Conservation (phyloP, 345 rosid genomes). For the Mallotus nudiflorus region DNA sequence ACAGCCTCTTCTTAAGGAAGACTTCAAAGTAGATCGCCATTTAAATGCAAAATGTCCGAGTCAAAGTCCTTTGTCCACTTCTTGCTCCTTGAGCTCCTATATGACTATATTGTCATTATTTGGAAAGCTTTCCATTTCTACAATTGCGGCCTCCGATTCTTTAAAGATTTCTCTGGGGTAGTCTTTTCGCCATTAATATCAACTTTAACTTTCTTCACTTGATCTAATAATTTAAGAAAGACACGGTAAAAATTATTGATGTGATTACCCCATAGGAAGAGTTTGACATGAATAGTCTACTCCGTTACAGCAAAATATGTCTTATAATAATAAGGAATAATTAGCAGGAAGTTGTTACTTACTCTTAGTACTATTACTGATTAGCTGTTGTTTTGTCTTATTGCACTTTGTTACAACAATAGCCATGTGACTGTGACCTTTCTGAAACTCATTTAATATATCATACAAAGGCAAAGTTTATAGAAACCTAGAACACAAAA, state of each 20-base stretch:
- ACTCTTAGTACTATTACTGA: slow-evolving; percentile 32
- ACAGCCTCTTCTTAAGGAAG: slow-evolving; percentile 86
- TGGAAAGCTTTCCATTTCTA: slow-evolving; percentile 90
- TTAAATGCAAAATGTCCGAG: slow-evolving; percentile 67
- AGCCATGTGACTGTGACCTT: slow-evolving; percentile 99
- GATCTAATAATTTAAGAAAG: slow-evolving; percentile 2
- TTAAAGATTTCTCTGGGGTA: background rate
- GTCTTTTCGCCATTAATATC: background rate
- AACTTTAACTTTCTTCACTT: background rate
- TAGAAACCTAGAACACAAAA: slow-evolving; percentile 56
- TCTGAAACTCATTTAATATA: slow-evolving; percentile 96
- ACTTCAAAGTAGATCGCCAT: slow-evolving; percentile 62
- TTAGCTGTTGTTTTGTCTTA: slow-evolving; percentile 29
- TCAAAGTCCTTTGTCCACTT: slow-evolving; percentile 76
- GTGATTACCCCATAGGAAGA: no score
- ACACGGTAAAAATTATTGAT: slow-evolving; percentile 3
- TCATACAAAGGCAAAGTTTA: slow-evolving; percentile 88
- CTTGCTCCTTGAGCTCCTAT: slow-evolving; percentile 54
- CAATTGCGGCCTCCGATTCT: slow-evolving; percentile 54
- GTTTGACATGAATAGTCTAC: background rate
- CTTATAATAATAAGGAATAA: background rate
- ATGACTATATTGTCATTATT: slow-evolving; percentile 36
- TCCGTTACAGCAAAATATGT: background rate
- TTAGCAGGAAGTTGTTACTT: slow-evolving; percentile 25
- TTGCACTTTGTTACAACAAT: slow-evolving; percentile 66